Evolutionary conservation across 768 basidiomycete species (phyloP).

Genomic region (Clitopilus hobsonii): DNA sequence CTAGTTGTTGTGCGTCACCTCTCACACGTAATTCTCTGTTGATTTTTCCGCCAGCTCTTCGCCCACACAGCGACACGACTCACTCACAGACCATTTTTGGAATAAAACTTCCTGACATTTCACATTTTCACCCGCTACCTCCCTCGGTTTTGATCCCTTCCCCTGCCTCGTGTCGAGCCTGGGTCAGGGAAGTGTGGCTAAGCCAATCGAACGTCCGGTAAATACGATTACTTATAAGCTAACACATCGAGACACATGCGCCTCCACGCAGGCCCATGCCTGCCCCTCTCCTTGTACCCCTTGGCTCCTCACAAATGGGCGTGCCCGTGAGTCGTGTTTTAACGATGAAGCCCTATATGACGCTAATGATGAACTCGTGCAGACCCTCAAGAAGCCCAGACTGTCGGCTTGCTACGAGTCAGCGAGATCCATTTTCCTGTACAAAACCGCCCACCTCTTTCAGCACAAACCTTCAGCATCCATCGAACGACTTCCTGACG

Average conservation of each 20-base stretch:
- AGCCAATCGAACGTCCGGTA: not conserved
- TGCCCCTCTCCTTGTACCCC: not conserved
- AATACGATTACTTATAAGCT: not conserved
- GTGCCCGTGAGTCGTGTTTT: not conserved
- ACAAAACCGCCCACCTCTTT: constrained; percentile 11
- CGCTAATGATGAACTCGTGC: not conserved
- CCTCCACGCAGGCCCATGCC: not conserved
- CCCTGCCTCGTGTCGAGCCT: not conserved
- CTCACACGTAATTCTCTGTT: too few species aligned
- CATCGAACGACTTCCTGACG: constrained; percentile 25
- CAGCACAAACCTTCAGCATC: constrained; percentile 4
- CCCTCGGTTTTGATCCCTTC: not conserved
- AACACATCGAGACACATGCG: not conserved
- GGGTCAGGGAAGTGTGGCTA: not conserved
- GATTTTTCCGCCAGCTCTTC: not conserved
- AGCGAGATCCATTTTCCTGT: too few species aligned
- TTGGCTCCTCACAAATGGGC: not conserved
- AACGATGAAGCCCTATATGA: not conserved
- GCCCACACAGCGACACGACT: not conserved
- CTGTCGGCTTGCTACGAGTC: too few species aligned
- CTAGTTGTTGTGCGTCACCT: too few species aligned
- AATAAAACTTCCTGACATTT: not conserved
- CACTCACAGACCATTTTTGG: not conserved
- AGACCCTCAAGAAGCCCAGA: not conserved
- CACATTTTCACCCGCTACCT: not conserved